Evolutionary conservation across 1,139 yeast genomes (phyloP), one percentile per base, ranked within the genome.

Genomic region (Kazachstania sp.): DNA sequence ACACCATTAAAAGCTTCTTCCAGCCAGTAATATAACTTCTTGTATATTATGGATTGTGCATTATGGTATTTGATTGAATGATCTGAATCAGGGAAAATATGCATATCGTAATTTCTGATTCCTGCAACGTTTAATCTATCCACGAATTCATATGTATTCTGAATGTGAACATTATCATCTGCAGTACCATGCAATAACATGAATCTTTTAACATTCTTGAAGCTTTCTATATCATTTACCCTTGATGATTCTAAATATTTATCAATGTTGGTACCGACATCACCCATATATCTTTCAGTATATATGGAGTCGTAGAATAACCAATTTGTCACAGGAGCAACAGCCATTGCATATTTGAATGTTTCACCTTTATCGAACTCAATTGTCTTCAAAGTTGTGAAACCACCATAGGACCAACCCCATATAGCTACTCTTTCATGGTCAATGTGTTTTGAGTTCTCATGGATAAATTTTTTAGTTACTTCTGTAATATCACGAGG

Each of bases 371-470:
- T 70, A 61, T 86, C 95, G 36, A 68, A 72, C 61, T 86, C 95
- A 31, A 86, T 67, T 0, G 90, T 81, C 66, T 85, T 86, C 51
- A 86, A 68, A 0, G 95, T 83, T 49, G 83, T 72, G 63, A 79
- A 86, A 0, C 95, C 95, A 44, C 95, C 95, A 59, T 85, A 86
- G 3, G 90, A 81, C 95, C 95, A 86, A n/a, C 95, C 95, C 95
- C 98, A 94, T 43, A 86, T 74, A 0, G 96, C 95, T n/a, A 86
- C 79, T 45, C 71, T 74, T 2, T 75, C 74, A 19, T 65, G 60
- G 59, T 86, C 83, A 30, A 92, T 75, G 54, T 78, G 78, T 0
- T 70, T 67, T 45, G 70, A 64, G 52, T 78, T 75, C 3, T 65
- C 66, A 15, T 68, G 57, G 16, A 87, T 74, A 70, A 83, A 86